Evolutionary conservation across 352 stramenopile species (phyloP), one percentile per base, ranked within the genome.

Genomic region (Phytopythium aichiense): DNA sequence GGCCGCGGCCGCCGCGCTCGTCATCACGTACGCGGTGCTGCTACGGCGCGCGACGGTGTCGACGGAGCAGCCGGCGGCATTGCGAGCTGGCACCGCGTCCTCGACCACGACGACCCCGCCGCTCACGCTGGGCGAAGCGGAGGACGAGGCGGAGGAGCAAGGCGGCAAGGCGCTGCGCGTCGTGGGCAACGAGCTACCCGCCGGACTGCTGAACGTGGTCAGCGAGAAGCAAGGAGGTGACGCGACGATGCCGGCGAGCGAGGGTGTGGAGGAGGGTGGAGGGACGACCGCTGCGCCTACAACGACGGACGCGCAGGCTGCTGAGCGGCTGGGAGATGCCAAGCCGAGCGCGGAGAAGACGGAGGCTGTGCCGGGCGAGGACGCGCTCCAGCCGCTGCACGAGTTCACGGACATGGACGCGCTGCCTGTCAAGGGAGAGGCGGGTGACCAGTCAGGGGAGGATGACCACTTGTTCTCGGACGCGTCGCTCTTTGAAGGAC

Each of bases 11-110:
- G 61, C 28, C 4, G 59, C 61, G 13, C 63, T 84, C 1, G 48
- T 84, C 33, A 25, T 73, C 13, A 51, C 77, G 37, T 84, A 84
- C 61, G 66, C 71, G 51, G 20, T 72, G 48, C 73, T 84, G 46
- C 58, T 81, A 40, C 56, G 79, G 42, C 63, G 70, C 42, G 74
- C 67, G 28, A 68, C 64, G 30, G 66, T 71, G 61, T 73, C 33
- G 38, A 45, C 30, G 30, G 51, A 57, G 30, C 20, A 16, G 51
- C 18, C 30, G 31, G 28, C n/a, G 30, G 28, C 52, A n/a, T 37
- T 46, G 54, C 13, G 49, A 12, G 31, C 15, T 30, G 13, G 49
- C 40, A 50, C 62, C 40, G 54, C 57, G 50, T 33, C n/a, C 37
- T 42, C 69, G 48, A 25, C 59, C 18, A 22, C 51, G 25, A 54